phyloP scores from a whole-genome alignment of 2,329 filamentous ascomycete genomes.

The Fusarium veterinarium region DNA sequence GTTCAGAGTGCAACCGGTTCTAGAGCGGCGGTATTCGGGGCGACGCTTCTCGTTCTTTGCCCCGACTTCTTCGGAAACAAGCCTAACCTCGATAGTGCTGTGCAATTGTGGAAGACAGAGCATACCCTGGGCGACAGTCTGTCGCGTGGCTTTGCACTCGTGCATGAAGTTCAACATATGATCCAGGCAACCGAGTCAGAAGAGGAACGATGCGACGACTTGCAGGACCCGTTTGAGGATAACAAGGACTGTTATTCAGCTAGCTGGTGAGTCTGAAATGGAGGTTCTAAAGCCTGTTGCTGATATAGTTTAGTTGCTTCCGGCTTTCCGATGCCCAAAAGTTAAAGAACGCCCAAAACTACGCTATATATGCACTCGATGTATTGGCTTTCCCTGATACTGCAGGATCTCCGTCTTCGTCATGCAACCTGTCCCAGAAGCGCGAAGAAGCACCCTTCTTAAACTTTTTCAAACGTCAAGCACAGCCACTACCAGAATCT shows the following conservation, averaged over 20 bases:
- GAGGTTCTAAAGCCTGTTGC: fast-evolving
- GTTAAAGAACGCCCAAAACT: neutral
- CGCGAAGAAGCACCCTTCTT: neutral
- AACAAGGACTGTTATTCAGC: neutral
- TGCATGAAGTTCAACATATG: neutral
- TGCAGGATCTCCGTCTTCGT: neutral
- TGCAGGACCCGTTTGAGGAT: neutral
- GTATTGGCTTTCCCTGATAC: neutral
- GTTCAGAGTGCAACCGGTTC: neutral
- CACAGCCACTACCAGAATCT: neutral
- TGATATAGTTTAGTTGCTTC: neutral
- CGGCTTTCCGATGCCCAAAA: neutral
- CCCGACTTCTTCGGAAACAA: neutral
- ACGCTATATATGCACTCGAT: neutral
- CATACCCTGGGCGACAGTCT: neutral
- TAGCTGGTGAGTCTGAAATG: neutral
- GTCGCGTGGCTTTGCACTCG: neutral
- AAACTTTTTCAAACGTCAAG: neutral
- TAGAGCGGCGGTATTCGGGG: neutral
- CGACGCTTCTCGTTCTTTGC: neutral
- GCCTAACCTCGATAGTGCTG: neutral
- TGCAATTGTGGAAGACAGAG: neutral
- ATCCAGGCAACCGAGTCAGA: neutral
- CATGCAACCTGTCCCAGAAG: fast-evolving
- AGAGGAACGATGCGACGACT: neutral